Evolutionary conservation across 306 rosid species (phyloP), one percentile per base, ranked within the genome.

Genomic region (Trifolium subterraneum): DNA sequence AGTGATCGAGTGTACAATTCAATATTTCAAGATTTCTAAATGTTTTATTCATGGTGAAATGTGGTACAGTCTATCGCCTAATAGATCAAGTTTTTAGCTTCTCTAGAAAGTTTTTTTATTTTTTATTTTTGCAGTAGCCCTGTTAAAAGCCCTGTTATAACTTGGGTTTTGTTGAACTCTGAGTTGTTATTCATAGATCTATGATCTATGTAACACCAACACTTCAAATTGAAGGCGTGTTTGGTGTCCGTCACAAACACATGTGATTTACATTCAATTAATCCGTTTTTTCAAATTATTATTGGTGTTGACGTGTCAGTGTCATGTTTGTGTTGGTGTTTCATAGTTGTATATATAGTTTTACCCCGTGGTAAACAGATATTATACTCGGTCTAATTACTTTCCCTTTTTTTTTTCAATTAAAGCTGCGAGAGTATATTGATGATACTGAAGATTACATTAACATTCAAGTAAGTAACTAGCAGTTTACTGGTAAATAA

Each of bases 391-490:
- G 44, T 36, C 36, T 76, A 68, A 35, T 56, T 59, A 15, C 44
- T 68, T 61, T 55, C n/a, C 39, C 41, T n/a, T 77, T 47, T 63
- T 22, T 70, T 62, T 78, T 79, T 71, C 29, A 33, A 76, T 82
- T 81, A 69, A 86, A 93, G 98, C 86, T 93, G 42, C 86, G 98
- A 80, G 97, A 93, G 79, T 93, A 93, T 71, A 93, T 93, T 15
- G 96, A 93, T 68, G 96, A 93, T 79, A 93, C 98, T 2, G 98
- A 93, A 84, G 98, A 93, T 83, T 93, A 93, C 75, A 90, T 93
- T 51, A 93, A 93, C 70, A 93, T 90, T 66, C 98, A 93, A 94
- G 98, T 93, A 75, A 82, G 70, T 11, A 64, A 36, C 47, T 68
- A 47, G 38, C 51, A 69, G 50, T 33, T 73, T 59, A 60, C 10